Base-by-base conservation (phyloP, 2,329 filamentous ascomycete species). In the Ustulina deusta region DNA sequence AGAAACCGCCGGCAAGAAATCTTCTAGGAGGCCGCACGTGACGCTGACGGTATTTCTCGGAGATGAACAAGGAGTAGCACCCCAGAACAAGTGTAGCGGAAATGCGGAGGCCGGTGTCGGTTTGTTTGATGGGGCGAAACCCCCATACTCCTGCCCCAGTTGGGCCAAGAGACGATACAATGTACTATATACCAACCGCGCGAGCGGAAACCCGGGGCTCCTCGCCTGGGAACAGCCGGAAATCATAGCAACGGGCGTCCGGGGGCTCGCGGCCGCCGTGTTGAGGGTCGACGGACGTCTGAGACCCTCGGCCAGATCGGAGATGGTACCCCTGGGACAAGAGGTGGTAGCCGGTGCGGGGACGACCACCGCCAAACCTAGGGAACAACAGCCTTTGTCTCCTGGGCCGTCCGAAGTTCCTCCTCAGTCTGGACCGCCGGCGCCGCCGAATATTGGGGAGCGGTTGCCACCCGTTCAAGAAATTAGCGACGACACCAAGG, bases 201-300 rank as follows among this genome's bases (percentile, higher is more conserved):
- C 78, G 0, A 13, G 73, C 5, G 84, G 83, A 1, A 76, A 75
- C 4, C 77, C 83, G 0, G 83, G 84, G 0, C 76, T 87, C 38
- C 71, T 87, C 38, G 80, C 82, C 11, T 85, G 83, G 81, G 84
- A 86, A 65, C 76, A 81, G 17, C 84, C 84, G 1, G 81, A 84
- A 36, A 71, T 84, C 42, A 82, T 87, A 63, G 71, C 77, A 0
- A 71, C 78, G 2, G 85, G 85, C 0, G 78, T 80, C 2, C 76
- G 80, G 38, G 80, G 77, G 3, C 75, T 87, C 38, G 80, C 82
- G 0, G 78, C 77, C 61, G 79, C 78, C 2, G 73, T 86, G 9
- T 34, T 84, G 15, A 75, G 72, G 27, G 66, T 70, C 7, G 82
- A 85, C 61, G 72, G 73, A 42, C 78, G 82, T 17, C 78, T 86